Evolutionary conservation across 768 basidiomycete species (phyloP), one percentile per base, ranked within the genome.

Genomic region (Tubosaeta sp.): DNA sequence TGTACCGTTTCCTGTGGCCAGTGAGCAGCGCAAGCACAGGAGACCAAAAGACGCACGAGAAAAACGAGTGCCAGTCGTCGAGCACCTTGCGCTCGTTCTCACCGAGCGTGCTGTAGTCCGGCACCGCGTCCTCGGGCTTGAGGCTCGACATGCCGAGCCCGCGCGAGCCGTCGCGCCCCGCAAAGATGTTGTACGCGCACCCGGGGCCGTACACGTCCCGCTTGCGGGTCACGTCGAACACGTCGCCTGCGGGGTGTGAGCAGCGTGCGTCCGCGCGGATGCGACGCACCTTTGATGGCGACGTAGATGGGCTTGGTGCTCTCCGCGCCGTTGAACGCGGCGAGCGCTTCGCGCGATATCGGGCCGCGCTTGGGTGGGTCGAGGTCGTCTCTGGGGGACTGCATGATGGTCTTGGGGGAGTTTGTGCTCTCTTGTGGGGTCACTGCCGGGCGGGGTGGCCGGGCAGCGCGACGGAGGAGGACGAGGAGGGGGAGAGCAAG

Each of bases 121-220:
- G 72, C 2, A 93, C 77, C 10, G 95, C 95, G 63, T 98, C 85
- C 68, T 92, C 87, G 5, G 75, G 71, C 49, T 91, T 89, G 59
- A 97, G 72, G 60, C 90, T 94, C 47, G 91, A 93, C 83, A 85
- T 85, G 39, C 93, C 95, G 7, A 99, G 75, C 0, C 88, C 95
- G 57, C 77, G 83, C 8, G 91, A 95, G 0, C 85, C 95, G 63
- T 99, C 95, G 72, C 90, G 95, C 42, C 94, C 95, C 31, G 94
- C 91, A 67, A 98, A 97, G 19, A 95, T 71, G 58, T 82, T 79
- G 70, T 94, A 92, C 4, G 86, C 83, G 25, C 76, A 74, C 3
- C 90, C 91, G 2, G 79, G 75, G 2, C 95, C 95, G 61, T 99
- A 99, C 59, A 94, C 88, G 55, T 97, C 93, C 29, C 72, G 72